Conservation (phyloP, 108 stramenopile species). For the Poteriospumella lacustris region DNA sequence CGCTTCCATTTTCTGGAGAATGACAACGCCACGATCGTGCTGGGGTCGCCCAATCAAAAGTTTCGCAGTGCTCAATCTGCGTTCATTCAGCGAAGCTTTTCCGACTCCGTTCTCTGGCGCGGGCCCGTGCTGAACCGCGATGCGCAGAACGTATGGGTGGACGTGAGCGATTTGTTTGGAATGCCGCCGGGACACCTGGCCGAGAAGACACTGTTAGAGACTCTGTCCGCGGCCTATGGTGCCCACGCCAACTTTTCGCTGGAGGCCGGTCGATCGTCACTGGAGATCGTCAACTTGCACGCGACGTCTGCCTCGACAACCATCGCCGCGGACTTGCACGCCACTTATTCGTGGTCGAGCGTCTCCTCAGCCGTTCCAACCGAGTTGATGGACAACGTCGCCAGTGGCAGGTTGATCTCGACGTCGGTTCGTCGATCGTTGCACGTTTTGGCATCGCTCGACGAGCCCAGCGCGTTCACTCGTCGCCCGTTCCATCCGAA, state of each 20-base stretch:
- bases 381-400: background rate
- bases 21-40: background rate
- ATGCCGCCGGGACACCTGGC: too few species aligned
- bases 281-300: background rate
- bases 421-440: background rate
- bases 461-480: background rate
- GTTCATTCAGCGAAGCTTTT: background rate
- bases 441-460: background rate
- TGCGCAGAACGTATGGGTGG: background rate
- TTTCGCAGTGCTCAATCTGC: background rate
- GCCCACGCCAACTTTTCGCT: too few species aligned
- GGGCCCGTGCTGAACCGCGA: background rate
- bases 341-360: too few species aligned
- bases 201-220: too few species aligned
- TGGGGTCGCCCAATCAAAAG: background rate
- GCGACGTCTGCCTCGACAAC: background rate
- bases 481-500: background rate
- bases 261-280: too few species aligned
- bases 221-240: too few species aligned
- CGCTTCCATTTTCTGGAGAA: background rate
- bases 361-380: background rate
- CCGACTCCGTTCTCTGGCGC: background rate
- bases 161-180: background rate
- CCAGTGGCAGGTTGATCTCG: background rate
- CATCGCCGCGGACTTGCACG: too few species aligned